A percentile compares a stretch with the other conserved stretches of the same genome.
These are phyloP conservation scores for Podospora conica DNA, from an alignment of 495 filamentous ascomycete genomes.

Conservation along the genomic window DNA sequence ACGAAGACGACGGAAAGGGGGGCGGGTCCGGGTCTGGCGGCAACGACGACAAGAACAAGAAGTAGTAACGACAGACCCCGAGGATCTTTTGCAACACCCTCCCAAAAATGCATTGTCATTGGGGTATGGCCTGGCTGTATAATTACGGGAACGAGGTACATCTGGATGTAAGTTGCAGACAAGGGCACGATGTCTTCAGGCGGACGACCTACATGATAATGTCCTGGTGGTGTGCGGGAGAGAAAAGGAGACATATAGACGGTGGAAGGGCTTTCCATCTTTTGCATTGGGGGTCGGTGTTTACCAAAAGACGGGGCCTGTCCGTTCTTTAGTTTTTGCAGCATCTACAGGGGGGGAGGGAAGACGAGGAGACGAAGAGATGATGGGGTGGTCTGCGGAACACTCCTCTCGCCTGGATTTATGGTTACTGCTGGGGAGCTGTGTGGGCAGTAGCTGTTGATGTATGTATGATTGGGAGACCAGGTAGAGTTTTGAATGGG, in stretches of 20 bases:
- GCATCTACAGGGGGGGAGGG: neutral
- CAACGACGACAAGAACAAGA: slow-evolving; percentile 4
- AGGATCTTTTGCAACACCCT: neutral
- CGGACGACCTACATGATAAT: neutral
- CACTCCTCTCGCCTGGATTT: neutral
- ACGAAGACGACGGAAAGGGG: neutral
- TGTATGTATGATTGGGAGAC: neutral
- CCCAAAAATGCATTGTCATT: neutral
- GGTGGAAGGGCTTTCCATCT: neutral
- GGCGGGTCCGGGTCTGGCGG: neutral
- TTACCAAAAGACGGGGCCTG: neutral
- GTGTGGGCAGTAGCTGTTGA: neutral
- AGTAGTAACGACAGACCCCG: neutral
- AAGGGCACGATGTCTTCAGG: neutral
- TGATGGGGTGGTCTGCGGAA: neutral
- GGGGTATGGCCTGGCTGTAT: neutral
- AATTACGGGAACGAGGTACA: neutral
- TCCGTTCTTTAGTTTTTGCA: slow-evolving; percentile 1
- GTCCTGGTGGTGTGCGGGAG: neutral
- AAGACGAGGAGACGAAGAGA: neutral
- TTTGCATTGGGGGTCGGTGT: slow-evolving; percentile 11
- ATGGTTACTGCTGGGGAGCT: neutral
- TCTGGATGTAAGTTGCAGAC: neutral
- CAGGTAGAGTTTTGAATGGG: slow-evolving; percentile 2
- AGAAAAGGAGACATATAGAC: slow-evolving; percentile 3